Conservation (phyloP, 2,329 filamentous ascomycete genomes). For the Chaetomiaceae sp. region DNA sequence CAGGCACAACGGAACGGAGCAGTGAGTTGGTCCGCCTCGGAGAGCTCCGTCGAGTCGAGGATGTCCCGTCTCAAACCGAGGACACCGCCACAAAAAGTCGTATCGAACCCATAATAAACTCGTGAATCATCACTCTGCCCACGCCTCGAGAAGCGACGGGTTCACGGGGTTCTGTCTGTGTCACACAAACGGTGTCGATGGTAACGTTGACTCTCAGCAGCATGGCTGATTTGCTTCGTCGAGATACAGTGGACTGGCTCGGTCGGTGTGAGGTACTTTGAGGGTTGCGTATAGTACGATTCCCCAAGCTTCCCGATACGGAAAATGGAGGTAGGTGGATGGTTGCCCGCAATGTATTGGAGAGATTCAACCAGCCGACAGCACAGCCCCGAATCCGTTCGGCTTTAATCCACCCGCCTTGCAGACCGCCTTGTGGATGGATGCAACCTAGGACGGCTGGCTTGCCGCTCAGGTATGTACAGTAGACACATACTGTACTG, state of each 20-base stretch:
- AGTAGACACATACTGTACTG: no score
- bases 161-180: no score
- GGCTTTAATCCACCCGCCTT: not conserved
- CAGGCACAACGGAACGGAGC: no score
- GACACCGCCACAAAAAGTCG: no score
- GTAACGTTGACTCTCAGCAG: not conserved
- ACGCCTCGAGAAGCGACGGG: no score
- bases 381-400: constrained; percentile 5
- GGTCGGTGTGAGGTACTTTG: not conserved
- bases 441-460: not conserved
- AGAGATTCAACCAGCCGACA: not conserved
- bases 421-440: constrained; percentile 6
- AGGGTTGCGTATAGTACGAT: not conserved
- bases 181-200: not conserved
- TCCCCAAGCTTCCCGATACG: not conserved
- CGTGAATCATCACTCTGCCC: no score
- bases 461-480: not conserved
- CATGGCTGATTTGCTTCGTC: not conserved
- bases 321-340: not conserved
- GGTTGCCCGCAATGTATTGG: not conserved
- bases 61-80: no score
- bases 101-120: no score
- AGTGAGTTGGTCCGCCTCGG: not conserved
- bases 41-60: not conserved
- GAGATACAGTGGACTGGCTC: not conserved